Evolutionary conservation across 31 red algal species (phyloP), one percentile per base, ranked within the genome.

Genomic region (Asparagopsis taxiformis): DNA sequence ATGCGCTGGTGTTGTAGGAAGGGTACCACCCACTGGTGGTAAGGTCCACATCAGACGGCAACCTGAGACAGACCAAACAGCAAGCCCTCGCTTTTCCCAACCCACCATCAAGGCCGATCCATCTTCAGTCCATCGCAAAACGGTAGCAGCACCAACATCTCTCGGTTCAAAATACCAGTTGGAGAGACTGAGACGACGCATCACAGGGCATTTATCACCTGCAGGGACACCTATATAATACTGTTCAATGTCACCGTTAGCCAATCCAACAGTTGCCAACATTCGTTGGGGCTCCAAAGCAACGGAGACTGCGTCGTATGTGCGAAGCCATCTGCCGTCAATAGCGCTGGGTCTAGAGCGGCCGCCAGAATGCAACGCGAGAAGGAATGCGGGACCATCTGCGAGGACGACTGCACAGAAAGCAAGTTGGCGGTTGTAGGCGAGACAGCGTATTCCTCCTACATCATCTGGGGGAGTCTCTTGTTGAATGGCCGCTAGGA

Each of bases 21-120:
- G 55, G 13, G 64, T 31, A 1, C 86, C 81, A 21, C 90, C 88
- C 10, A 93, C 70, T 59, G 77, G 87, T 31, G 89, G 85, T 20
- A 93, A 65, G 23, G 91, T 94, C 82, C 82, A 91, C 82, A 94
- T 90, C 28, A 98, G 51, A 17, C 95, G 74, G 61, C 91, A 92
- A 16, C 95, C 95, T 26, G 72, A 77, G 22, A 80, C 73, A 13
- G 85, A 91, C 95, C 95, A 98, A 3, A 98, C 75, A 19, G 87
- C 90, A 32, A 98, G 32, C 28, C 95, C 95, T 21, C 61, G 39
- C 29, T 84, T 76, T 29, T 84, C 82, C 91, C 91, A 98, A 10
- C 90, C 90, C 38, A 98, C 85, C 19, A 89, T 70, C 25, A 98
- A 53, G 4, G 82, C 89, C 10, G 72, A 63, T 3, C 95, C 95